Evolutionary conservation across 371 early-diverging fungal genomes (phyloP), one percentile per base, ranked within the genome.

Genomic region (Saksenaea oblongispora): DNA sequence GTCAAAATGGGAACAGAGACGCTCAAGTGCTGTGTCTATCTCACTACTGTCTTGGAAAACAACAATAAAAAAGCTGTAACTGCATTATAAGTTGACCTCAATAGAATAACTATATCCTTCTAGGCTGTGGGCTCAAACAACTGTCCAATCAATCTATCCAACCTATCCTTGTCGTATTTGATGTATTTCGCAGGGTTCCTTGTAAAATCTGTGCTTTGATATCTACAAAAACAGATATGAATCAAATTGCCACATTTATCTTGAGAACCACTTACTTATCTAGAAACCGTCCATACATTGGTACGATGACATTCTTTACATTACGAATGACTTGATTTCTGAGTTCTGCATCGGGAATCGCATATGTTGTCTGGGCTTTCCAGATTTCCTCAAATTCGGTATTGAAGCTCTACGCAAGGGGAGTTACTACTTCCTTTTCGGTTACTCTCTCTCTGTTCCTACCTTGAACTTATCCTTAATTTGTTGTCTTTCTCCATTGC

Each of bases 181-280:
- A 95, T 88, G 69, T 93, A 95, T 73, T 95, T 95, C 63, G 87
- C 84, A 13, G 85, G 84, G 61, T 89, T 92, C 73, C 93, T 93
- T 27, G 90, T 83, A 69, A 91, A 93, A 62, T 91, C 92, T 1
- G 83, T 79, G 28, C 69, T 63, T 65, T 76, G 80, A 63, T 88
- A 87, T 54, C 83, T 80, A 58, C 5, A 36, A 47, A 36, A 54
- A 14, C 15, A 58, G 56, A 11, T n/a, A 56, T n/a, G 17, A 42
- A 54, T 27, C 28, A 58, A 57, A 65, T n/a, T 66, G 59, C 18
- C 31, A 31, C 63, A 27, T 10, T 62, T 55, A 17, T 53, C 28
- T 42, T 42, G n/a, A 17, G 28, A 18, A 28, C 10, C 0, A 72
- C 74, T 68, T 84, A 84, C 73, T 87, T 88, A 34, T 90, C 89